A percentile compares a stretch with the other conserved stretches of the same genome.
These are phyloP conservation scores for Rhododendron griersonianum DNA, from an alignment of 148 eudicot species.

Conservation along the genomic window DNA sequence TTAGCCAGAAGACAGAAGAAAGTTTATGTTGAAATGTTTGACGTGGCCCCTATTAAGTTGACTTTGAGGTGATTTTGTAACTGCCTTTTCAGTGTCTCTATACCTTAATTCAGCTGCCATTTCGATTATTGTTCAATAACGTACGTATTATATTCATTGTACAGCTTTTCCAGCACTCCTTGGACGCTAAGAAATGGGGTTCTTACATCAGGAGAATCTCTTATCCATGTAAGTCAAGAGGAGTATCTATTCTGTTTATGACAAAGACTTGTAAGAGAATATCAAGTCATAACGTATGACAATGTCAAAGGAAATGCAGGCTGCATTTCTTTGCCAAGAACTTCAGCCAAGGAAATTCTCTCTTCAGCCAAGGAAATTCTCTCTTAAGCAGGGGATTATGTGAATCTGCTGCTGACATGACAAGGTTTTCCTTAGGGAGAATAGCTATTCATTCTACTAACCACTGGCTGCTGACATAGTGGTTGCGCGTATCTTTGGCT, in stretches of 20 bases:
- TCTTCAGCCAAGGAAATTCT: background rate
- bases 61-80: slow-evolving; percentile 60
- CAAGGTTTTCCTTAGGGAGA: background rate
- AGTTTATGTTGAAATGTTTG: slow-evolving; percentile 77
- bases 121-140: background rate
- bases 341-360: background rate
- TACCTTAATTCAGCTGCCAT: slow-evolving; percentile 5
- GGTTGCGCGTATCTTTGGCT: background rate
- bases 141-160: slow-evolving; percentile 1
- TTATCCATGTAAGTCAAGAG: slow-evolving; percentile 69
- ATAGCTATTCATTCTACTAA: background rate
- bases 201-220: slow-evolving; percentile 76
- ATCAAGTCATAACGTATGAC: background rate
- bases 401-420: background rate
- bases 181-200: slow-evolving; percentile 81
- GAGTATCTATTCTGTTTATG: background rate
- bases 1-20: slow-evolving; percentile 79
- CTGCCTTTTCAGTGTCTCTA: slow-evolving; percentile 2
- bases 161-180: slow-evolving; percentile 95
- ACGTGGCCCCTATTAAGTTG: slow-evolving; percentile 60
- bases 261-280: background rate
- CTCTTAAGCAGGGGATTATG: background rate
- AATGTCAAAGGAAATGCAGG: background rate
- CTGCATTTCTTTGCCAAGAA: background rate
- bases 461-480: background rate